Evolutionary conservation across 129 eudicot species (phyloP).

Genomic region (Oenanthe sinensis): DNA sequence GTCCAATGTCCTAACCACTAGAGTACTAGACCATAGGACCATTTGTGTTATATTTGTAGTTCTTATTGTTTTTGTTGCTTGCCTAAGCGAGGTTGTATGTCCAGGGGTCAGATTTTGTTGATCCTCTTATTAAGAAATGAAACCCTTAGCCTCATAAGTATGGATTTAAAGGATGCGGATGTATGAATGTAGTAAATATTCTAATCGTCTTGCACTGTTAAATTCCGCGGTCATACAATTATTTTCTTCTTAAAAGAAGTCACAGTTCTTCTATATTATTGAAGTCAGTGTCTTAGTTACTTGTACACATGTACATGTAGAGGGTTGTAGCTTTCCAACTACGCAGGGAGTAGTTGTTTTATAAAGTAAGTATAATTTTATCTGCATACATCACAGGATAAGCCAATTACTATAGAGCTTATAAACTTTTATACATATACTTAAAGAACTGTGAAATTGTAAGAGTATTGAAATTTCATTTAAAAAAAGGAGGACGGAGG

Average conservation of each 20-base stretch:
- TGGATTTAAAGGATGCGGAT: too few relatives aligned
- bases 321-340: too few relatives aligned
- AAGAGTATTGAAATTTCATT: not conserved
- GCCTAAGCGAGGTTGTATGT: not conserved
- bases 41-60: not conserved
- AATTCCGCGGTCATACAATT: not conserved
- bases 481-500: not conserved
- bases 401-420: not conserved
- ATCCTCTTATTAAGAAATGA: too few relatives aligned
- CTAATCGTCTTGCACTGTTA: not conserved
- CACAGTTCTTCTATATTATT: too few relatives aligned
- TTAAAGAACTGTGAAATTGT: not conserved
- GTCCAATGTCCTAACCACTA: too few relatives aligned
- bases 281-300: not conserved
- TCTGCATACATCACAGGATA: not conserved
- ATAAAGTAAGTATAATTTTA: too few relatives aligned
- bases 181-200: too few relatives aligned
- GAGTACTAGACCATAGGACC: constrained; percentile 28
- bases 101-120: not conserved
- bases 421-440: not conserved
- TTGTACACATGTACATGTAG: too few relatives aligned
- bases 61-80: too few relatives aligned
- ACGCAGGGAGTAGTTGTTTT: too few relatives aligned
- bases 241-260: too few relatives aligned
- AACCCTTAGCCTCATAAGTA: not conserved